These are phyloP conservation scores for Penicillium sp. DNA, from an alignment of 2,329 filamentous ascomycete genomes.

Conservation along the genomic window DNA sequence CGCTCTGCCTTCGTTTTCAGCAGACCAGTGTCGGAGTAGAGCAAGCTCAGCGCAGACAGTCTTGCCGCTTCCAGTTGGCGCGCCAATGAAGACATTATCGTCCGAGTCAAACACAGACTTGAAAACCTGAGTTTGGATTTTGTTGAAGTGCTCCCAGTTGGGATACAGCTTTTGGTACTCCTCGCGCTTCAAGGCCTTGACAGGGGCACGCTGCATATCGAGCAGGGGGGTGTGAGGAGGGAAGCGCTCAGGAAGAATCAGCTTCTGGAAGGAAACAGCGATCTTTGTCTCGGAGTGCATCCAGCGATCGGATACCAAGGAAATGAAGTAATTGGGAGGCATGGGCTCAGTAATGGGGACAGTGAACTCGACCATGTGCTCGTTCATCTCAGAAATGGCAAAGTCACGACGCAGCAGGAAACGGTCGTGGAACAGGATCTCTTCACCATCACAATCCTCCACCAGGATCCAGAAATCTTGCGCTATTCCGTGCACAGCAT, in stretches of 20 bases:
- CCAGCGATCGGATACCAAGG: slow-evolving; percentile 92
- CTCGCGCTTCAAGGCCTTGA: slow-evolving; percentile 82
- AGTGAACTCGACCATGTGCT: slow-evolving; percentile 94
- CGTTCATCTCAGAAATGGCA: slow-evolving; percentile 79
- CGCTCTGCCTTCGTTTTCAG: slow-evolving; percentile 70
- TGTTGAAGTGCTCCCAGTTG: slow-evolving; percentile 87
- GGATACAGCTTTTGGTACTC: slow-evolving; percentile 83
- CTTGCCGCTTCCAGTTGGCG: slow-evolving; percentile 94
- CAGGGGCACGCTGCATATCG: slow-evolving; percentile 86
- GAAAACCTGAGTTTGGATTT: slow-evolving; percentile 96
- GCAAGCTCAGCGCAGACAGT: slow-evolving; percentile 96
- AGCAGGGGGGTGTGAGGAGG: slow-evolving; percentile 89
- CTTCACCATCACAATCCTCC: slow-evolving; percentile 95
- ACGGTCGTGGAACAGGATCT: slow-evolving; percentile 91
- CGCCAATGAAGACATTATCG: slow-evolving; percentile 89
- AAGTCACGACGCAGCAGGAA: slow-evolving; percentile 92
- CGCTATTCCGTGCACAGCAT: slow-evolving; percentile 78
- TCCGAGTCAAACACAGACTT: slow-evolving; percentile 89
- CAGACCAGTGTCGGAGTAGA: slow-evolving; percentile 82
- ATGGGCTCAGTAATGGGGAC: slow-evolving; percentile 96
- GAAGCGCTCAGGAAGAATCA: slow-evolving; percentile 93
- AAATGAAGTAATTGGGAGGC: slow-evolving; percentile 98
- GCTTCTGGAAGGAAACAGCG: slow-evolving; percentile 90
- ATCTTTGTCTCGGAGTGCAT: slow-evolving; percentile 97
- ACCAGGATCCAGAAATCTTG: slow-evolving; percentile 98